These are phyloP conservation scores for Mycena kentingensis DNA, from an alignment of 768 basidiomycete species.

Conservation along the genomic window DNA sequence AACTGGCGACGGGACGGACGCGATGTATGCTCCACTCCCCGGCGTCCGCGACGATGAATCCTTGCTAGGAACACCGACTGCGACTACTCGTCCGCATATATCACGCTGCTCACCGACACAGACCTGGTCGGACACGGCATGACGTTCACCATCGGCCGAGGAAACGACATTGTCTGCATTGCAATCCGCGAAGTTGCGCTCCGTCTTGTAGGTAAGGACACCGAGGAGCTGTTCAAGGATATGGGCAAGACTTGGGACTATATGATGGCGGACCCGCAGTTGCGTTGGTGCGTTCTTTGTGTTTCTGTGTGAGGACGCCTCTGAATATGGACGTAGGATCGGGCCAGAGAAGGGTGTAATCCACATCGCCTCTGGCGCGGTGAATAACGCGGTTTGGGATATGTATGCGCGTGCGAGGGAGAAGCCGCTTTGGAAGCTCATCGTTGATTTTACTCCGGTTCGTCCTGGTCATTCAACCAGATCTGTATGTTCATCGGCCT, in stretches of 20 bases:
- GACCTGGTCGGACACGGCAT: constrained; percentile 86
- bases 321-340: constrained; percentile 50
- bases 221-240: constrained; percentile 79
- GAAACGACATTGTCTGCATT: constrained; percentile 90
- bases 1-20: constrained; percentile 91
- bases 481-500: background rate
- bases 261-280: constrained; percentile 84
- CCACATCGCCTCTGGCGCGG: constrained; percentile 84
- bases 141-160: constrained; percentile 94
- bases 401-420: constrained; percentile 78
- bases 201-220: constrained; percentile 80
- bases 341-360: constrained; percentile 97
- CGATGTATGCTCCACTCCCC: constrained; percentile 59
- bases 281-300: constrained; percentile 69
- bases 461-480: constrained; percentile 13
- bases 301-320: background rate
- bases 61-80: constrained; percentile 85
- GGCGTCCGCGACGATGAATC: background rate
- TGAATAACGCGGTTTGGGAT: constrained; percentile 94
- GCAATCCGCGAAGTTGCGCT: constrained; percentile 79
- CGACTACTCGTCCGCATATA: constrained; percentile 94
- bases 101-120: constrained; percentile 74
- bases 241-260: constrained; percentile 93
- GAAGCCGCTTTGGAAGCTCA: constrained; percentile 93
- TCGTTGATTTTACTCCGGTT: constrained; percentile 87